Percentiles rank a stretch among this genome's conserved stretches.
Evolutionary conservation across 2,329 filamentous ascomycete species (phyloP).

Genomic region (Microdochium paspali): DNA sequence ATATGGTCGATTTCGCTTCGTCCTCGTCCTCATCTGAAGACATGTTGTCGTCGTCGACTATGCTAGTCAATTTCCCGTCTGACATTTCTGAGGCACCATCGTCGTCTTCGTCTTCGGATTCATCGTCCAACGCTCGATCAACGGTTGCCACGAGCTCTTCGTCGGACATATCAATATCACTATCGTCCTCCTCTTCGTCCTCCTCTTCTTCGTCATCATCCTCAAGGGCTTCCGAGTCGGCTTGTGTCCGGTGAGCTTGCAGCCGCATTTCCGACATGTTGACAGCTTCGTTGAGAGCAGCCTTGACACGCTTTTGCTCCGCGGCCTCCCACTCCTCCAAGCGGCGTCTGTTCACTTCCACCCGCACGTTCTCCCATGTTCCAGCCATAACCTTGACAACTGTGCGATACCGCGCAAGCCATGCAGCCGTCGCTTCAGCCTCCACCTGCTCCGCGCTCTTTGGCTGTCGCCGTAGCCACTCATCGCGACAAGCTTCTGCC

Average conservation of each 20-base stretch:
- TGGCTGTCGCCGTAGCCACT: slow-evolving; percentile 64
- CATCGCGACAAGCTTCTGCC: slow-evolving; percentile 68
- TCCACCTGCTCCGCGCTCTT: slow-evolving; percentile 75
- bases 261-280: slow-evolving; percentile 62
- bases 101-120: slow-evolving; percentile 20
- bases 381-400: slow-evolving; percentile 49
- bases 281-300: slow-evolving; percentile 64
- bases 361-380: slow-evolving; percentile 56
- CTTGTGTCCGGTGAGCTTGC: slow-evolving; percentile 45
- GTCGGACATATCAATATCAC: slow-evolving; percentile 34
- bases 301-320: slow-evolving; percentile 54
- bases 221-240: slow-evolving; percentile 40
- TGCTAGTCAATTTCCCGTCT: slow-evolving; percentile 14
- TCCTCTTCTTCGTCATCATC: slow-evolving; percentile 28
- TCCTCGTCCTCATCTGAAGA: slow-evolving; percentile 55
- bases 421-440: slow-evolving; percentile 62
- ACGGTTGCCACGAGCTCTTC: slow-evolving; percentile 30
- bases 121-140: slow-evolving; percentile 29
- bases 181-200: slow-evolving; percentile 30
- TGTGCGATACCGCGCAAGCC: slow-evolving; percentile 59
- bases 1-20: slow-evolving; percentile 38
- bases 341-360: slow-evolving; percentile 50
- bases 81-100: slow-evolving; percentile 25
- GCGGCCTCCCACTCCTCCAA: slow-evolving; percentile 55
- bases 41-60: slow-evolving; percentile 45